Conservation (phyloP, 495 filamentous ascomycete species). For the Thozetella sp. region DNA sequence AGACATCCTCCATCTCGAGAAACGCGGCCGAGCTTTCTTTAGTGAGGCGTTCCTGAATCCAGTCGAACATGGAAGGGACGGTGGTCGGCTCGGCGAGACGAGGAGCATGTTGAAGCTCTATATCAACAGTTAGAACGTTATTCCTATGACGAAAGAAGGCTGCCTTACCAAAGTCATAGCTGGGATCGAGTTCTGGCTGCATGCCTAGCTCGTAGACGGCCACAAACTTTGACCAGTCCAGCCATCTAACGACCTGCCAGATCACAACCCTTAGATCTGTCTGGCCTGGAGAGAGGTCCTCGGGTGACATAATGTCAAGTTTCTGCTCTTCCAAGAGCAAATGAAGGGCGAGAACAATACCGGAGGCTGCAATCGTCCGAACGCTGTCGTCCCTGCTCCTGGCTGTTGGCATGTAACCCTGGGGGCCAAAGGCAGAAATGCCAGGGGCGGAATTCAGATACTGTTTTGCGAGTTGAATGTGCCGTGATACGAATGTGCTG, state of each 20-base stretch:
- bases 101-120: conserved; percentile 12
- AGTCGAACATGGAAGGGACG: conserved; percentile 64
- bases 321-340: conserved; percentile 87
- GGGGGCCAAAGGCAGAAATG: conserved; percentile 44
- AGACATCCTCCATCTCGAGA: conserved; percentile 60
- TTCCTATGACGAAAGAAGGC: neutral
- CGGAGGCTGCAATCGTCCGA: conserved; percentile 62
- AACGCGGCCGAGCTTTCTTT: conserved; percentile 46
- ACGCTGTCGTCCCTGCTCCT: conserved; percentile 49
- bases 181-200: conserved; percentile 34
- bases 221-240: conserved; percentile 80
- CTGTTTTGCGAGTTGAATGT: conserved; percentile 41
- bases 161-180: conserved; percentile 24
- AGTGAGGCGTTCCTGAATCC: conserved; percentile 69
- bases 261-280: conserved; percentile 68
- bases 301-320: conserved; percentile 65
- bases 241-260: conserved; percentile 79
- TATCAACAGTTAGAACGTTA: neutral
- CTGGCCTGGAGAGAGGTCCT: conserved; percentile 51
- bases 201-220: conserved; percentile 73
- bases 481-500: conserved; percentile 41
- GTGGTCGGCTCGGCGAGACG: conserved; percentile 57
- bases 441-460: conserved; percentile 62
- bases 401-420: conserved; percentile 66
- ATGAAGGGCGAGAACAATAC: conserved; percentile 78